These are phyloP conservation scores for Kwoniella sp. DNA, from an alignment of 768 basidiomycete species.

Conservation along the genomic window DNA sequence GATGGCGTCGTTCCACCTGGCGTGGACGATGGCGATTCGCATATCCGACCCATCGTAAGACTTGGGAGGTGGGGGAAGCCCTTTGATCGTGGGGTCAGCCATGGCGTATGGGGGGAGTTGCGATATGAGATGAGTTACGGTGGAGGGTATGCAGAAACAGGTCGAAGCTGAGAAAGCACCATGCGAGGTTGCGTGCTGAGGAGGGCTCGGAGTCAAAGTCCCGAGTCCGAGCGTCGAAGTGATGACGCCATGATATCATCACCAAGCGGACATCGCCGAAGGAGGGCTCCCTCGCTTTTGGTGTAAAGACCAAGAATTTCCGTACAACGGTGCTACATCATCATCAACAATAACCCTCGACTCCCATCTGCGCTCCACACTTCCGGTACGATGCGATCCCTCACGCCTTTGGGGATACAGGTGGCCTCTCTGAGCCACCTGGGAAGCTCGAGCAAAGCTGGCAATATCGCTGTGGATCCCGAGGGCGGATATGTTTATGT, in stretches of 20 bases:
- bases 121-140: too few relatives aligned
- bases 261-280: neutral
- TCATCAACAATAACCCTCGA: neutral
- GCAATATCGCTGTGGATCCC: slow-evolving; percentile 36
- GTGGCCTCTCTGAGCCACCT: slow-evolving; percentile 1
- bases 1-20: slow-evolving; percentile 87
- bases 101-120: too few relatives aligned
- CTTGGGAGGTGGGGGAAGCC: slow-evolving; percentile 60
- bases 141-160: too few relatives aligned
- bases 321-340: neutral
- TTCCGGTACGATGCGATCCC: slow-evolving; percentile 14
- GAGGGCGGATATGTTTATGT: slow-evolving; percentile 54
- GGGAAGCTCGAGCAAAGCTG: slow-evolving; percentile 5
- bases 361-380: neutral
- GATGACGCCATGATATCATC: too few relatives aligned
- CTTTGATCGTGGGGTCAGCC: slow-evolving; percentile 65
- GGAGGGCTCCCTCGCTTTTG: neutral
- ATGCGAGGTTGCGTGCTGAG: too few relatives aligned
- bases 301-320: slow-evolving; percentile 3
- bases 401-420: slow-evolving; percentile 14
- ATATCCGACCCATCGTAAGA: slow-evolving; percentile 73
- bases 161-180: too few relatives aligned
- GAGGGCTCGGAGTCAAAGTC: too few relatives aligned
- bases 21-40: slow-evolving; percentile 88
- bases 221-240: too few relatives aligned